These are phyloP conservation scores for Tetrapisispora taiwanensis DNA, from an alignment of 805 yeast genomes.

Conservation along the genomic window DNA sequence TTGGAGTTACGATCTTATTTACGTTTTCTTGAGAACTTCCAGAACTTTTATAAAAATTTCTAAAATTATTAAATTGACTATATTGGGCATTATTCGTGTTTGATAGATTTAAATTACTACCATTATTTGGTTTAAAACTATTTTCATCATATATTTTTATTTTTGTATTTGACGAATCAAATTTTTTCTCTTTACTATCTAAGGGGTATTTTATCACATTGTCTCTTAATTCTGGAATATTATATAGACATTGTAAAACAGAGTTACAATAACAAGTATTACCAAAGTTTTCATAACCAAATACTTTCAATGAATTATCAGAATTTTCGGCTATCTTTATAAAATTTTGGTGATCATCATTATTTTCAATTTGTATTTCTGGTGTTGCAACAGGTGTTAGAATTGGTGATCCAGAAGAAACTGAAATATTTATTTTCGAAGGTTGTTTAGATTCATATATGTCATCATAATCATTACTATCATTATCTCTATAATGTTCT, in stretches of 20 bases:
- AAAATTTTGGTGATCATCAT: neutral
- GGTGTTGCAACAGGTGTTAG: neutral
- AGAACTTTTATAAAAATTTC: neutral
- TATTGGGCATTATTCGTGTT: conserved; percentile 1
- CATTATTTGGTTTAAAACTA: conserved; percentile 1
- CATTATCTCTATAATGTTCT: neutral
- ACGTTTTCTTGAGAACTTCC: neutral
- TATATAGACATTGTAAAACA: conserved; percentile 77
- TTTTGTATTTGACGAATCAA: conserved; percentile 32
- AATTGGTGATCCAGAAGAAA: neutral
- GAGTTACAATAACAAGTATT: conserved; percentile 94
- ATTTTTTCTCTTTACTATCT: conserved; percentile 27
- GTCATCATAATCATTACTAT: neutral
- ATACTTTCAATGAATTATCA: conserved; percentile 58
- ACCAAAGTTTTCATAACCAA: conserved; percentile 79
- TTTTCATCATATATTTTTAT: conserved; percentile 24
- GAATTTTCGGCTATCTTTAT: neutral
- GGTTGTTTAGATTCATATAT: conserved; percentile 4
- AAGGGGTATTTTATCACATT: conserved; percentile 42
- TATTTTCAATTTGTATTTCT: neutral
- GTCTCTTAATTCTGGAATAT: conserved; percentile 58
- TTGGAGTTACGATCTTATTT: neutral
- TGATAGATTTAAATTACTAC: neutral
- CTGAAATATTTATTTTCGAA: conserved; percentile 34
- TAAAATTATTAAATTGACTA: neutral